Evolutionary conservation across 2,329 filamentous ascomycete genomes (phyloP).

Genomic region (Talaromyces sp.): DNA sequence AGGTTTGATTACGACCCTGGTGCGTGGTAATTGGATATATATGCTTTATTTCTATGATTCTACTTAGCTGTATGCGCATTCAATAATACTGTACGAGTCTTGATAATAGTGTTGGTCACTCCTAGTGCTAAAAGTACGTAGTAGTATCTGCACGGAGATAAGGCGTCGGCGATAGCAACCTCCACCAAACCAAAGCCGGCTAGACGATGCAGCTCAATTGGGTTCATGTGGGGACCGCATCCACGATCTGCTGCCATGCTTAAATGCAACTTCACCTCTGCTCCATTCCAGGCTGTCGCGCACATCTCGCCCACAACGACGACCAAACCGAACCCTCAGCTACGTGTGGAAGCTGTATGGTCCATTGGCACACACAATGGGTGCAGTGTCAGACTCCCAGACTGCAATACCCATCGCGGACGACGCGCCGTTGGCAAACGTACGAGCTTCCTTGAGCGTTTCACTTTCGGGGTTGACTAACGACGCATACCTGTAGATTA

Average conservation of each 20-base stretch:
- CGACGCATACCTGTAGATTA: background rate
- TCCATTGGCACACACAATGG: background rate
- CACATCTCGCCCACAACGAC: background rate
- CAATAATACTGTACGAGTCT: background rate
- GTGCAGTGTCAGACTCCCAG: background rate
- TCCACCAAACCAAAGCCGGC: background rate
- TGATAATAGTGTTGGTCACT: too few relatives aligned
- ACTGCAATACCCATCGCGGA: background rate
- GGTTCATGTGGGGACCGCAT: background rate
- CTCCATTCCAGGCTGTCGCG: background rate
- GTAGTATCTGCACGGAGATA: background rate
- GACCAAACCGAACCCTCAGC: background rate
- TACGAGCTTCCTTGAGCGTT: background rate
- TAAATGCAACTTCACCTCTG: background rate
- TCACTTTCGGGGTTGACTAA: background rate
- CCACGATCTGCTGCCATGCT: background rate
- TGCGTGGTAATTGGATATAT: slow-evolving; percentile 47
- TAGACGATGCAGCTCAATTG: background rate
- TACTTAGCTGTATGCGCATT: background rate
- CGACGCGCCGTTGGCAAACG: background rate
- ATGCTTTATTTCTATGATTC: background rate
- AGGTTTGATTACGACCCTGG: slow-evolving; percentile 84
- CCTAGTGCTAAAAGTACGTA: background rate
- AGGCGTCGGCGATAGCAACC: background rate
- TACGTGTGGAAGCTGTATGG: background rate